A percentile compares a stretch with the other conserved stretches of the same genome.
phyloP scores from a whole-genome alignment of 495 filamentous ascomycete genomes.

The Talaromyces trachyspermus region DNA sequence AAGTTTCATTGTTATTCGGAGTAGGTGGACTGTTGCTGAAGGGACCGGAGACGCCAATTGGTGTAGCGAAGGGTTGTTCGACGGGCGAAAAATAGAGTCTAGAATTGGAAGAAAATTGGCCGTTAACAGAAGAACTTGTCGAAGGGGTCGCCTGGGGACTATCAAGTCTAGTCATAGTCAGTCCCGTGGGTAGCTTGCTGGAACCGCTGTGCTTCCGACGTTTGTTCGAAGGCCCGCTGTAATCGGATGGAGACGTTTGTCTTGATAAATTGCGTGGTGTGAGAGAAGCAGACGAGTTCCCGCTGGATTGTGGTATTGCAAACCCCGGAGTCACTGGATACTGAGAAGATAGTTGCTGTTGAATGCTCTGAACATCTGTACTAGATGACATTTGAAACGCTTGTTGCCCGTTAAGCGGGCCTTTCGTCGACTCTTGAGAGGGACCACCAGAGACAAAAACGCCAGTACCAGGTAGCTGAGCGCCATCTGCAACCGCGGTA shows the following conservation, averaged over 20 bases:
- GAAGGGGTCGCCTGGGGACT: conserved; percentile 33
- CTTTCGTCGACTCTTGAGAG: conserved; percentile 22
- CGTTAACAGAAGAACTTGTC: conserved; percentile 15
- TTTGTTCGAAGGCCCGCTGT: conserved; percentile 54
- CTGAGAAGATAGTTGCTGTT: conserved; percentile 40
- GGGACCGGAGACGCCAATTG: conserved; percentile 37
- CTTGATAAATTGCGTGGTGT: conserved; percentile 61
- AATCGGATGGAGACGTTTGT: conserved; percentile 60
- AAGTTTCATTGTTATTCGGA: conserved; percentile 46
- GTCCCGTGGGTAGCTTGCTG: conserved; percentile 56
- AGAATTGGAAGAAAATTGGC: conserved; percentile 29
- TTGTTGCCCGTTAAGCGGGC: conserved; percentile 16
- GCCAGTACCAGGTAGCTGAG: conserved; percentile 35
- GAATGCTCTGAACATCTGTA: conserved; percentile 48
- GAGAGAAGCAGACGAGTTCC: conserved; percentile 38
- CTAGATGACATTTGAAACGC: conserved; percentile 28
- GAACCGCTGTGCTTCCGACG: conserved; percentile 67
- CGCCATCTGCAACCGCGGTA: conserved; percentile 33
- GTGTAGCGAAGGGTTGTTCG: conserved; percentile 41
- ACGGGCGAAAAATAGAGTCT: conserved; percentile 38
- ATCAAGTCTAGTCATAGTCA: conserved; percentile 76
- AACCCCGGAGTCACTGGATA: conserved; percentile 29
- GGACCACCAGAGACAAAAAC: conserved; percentile 39
- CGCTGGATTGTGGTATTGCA: conserved; percentile 29
- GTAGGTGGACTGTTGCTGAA: conserved; percentile 57